Evolutionary conservation across 768 basidiomycete genomes (phyloP), one percentile per base, ranked within the genome.

Genomic region (Cystobasidium ongulense): DNA sequence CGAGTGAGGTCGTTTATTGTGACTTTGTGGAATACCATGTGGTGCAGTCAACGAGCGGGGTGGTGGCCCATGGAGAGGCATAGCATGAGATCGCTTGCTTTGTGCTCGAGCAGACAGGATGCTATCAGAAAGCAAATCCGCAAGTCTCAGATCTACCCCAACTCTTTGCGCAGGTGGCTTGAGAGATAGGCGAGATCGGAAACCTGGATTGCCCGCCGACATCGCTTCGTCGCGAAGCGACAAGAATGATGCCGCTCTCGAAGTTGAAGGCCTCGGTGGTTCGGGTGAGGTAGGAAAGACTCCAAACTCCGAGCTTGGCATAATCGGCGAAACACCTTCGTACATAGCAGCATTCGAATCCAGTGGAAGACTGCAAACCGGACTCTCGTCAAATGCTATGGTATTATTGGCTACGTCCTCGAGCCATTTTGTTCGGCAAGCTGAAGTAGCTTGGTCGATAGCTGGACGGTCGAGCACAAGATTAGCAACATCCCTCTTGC

Each of bases 71-170:
- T 71, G 68, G 53, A 71, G 29, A 27, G 68, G 68, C 68, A 71
- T 71, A 21, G 68, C 68, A 43, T 71, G 68, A 52, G 68, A 71
- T 54, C 68, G 68, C 53, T 71, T 71, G 68, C 68, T 71, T 29
- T 71, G 68, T 23, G 68, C 68, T 27, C 68, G 52, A 23, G 68
- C 68, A n/a, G 68, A 8, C 27, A 71, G 31, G 25, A 71, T 61
- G 18, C 3, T 5, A 1, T 71, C 68, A 21, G 65, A 46, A 15
- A 71, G 25, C 11, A 71, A 18, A 38, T 71, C 68, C 10, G 68
- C 68, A 13, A 71, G 35, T 59, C 68, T 54, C 7, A 71, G 53
- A 59, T 71, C 68, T n/a, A 71, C 68, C 8, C 53, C 50, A 10
- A 71, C 68, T 23, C 68, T 11, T 52, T 71, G 68, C 18, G 68